These are phyloP conservation scores for Cafeteria roenbergensis DNA, from an alignment of 108 stramenopile genomes.

Conservation along the genomic window DNA sequence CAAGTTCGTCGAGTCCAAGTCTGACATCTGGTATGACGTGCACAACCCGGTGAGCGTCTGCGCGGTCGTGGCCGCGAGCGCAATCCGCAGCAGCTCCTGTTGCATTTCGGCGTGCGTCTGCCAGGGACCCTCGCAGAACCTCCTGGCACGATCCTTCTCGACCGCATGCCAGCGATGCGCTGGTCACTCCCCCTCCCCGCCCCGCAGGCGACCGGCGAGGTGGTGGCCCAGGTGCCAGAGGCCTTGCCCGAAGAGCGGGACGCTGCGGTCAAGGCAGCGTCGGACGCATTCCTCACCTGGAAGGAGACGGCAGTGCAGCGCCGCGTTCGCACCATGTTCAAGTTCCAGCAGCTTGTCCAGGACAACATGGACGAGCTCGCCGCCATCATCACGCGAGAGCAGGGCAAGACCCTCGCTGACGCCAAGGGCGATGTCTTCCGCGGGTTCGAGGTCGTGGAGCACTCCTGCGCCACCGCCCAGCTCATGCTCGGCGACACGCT, in stretches of 20 bases:
- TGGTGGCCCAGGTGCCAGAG: constrained; percentile 24
- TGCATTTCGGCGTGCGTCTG: too few relatives aligned
- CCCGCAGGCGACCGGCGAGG: constrained; percentile 24
- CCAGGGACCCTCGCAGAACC: too few relatives aligned
- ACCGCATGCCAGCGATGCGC: too few relatives aligned
- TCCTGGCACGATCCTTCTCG: too few relatives aligned
- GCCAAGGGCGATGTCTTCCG: constrained; percentile 85
- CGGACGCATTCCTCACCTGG: constrained; percentile 64
- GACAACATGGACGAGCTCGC: constrained; percentile 67
- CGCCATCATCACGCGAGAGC: constrained; percentile 67
- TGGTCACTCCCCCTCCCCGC: too few relatives aligned
- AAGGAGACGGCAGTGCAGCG: constrained; percentile 23
- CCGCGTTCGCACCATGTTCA: constrained; percentile 75
- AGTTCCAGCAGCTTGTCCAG: constrained; percentile 67
- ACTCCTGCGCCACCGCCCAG: constrained; percentile 37
- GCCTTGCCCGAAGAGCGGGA: constrained; percentile 55
- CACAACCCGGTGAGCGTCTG: constrained; percentile 36
- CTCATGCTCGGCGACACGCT: constrained; percentile 68
- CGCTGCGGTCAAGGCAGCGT: constrained; percentile 56
- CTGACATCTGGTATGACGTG: constrained; percentile 38
- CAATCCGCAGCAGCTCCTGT: too few relatives aligned
- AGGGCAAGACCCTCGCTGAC: constrained; percentile 90
- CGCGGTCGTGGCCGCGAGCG: too few relatives aligned
- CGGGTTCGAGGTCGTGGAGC: constrained; percentile 83
- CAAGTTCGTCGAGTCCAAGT: constrained; percentile 25